phyloP scores from a whole-genome alignment of 106 monocot genomes.

The Ottelia alismoides region DNA sequence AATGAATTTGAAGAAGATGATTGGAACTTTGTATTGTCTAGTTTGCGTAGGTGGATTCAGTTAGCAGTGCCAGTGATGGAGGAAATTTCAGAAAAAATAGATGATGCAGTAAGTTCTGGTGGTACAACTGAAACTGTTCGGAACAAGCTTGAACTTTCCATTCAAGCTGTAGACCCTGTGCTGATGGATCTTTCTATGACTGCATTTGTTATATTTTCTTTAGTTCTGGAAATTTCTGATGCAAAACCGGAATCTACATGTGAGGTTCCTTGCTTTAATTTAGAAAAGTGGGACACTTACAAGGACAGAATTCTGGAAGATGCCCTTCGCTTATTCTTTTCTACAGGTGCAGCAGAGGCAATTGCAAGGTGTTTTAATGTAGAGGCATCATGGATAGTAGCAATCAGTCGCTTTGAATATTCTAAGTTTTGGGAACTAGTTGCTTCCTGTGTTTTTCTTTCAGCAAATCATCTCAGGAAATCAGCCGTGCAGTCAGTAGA shows the following conservation, averaged over 20 bases:
- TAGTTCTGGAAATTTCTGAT: slow-evolving; percentile 29
- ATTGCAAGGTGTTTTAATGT: slow-evolving; percentile 44
- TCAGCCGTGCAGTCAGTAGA: slow-evolving; percentile 62
- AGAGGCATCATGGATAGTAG: slow-evolving; percentile 39
- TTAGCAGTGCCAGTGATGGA: slow-evolving; percentile 67
- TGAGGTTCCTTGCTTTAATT: slow-evolving; percentile 10
- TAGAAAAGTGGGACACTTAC: slow-evolving; percentile 28
- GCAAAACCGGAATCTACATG: slow-evolving; percentile 17
- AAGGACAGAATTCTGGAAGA: slow-evolving; percentile 43
- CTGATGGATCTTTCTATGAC: slow-evolving; percentile 32
- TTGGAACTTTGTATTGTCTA: slow-evolving; percentile 61
- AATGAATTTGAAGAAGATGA: slow-evolving; percentile 67
- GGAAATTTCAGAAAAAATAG: slow-evolving; percentile 63
- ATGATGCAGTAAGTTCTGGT: slow-evolving; percentile 29
- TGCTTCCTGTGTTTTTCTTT: slow-evolving; percentile 48
- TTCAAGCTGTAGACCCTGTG: slow-evolving; percentile 34
- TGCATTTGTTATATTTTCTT: slow-evolving; percentile 42
- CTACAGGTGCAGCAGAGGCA: slow-evolving; percentile 66
- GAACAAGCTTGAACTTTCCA: slow-evolving; percentile 36
- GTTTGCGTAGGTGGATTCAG: slow-evolving; percentile 39
- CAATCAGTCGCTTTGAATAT: slow-evolving; percentile 45
- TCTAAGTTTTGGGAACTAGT: slow-evolving; percentile 65
- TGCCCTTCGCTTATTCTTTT: slow-evolving; percentile 64
- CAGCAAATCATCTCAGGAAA: slow-evolving; percentile 42
- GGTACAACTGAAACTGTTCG: slow-evolving; percentile 15